These are phyloP conservation scores for Scheffersomyces titani DNA, from an alignment of 1,139 yeast species.

Conservation along the genomic window DNA sequence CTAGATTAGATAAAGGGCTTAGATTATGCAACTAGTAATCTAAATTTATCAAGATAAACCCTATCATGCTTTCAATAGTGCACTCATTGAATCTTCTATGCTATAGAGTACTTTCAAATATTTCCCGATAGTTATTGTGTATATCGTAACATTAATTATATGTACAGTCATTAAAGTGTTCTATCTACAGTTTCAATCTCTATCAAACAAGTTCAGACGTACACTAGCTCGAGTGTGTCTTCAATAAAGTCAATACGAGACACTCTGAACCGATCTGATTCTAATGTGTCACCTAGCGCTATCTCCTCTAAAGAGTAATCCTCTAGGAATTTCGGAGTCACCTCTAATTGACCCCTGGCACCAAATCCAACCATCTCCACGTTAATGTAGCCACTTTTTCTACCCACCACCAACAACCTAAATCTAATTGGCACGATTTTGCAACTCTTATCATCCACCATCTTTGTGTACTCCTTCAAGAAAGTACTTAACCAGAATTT, in stretches of 20 bases:
- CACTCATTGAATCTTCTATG: neutral
- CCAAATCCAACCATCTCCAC: slow-evolving; percentile 31
- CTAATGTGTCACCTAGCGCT: slow-evolving; percentile 25
- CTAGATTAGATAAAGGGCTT: too few relatives aligned
- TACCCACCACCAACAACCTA: slow-evolving; percentile 25
- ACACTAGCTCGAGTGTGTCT: slow-evolving; percentile 27
- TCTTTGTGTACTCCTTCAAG: slow-evolving; percentile 27
- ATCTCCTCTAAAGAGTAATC: slow-evolving; percentile 20
- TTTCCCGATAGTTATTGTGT: neutral
- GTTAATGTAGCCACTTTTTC: slow-evolving; percentile 21
- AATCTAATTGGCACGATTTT: slow-evolving; percentile 22
- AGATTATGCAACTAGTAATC: neutral
- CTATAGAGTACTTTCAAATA: neutral
- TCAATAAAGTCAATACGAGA: slow-evolving; percentile 35
- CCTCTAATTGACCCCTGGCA: slow-evolving; percentile 26
- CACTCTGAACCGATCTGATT: slow-evolving; percentile 19
- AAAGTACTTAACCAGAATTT: slow-evolving; percentile 45
- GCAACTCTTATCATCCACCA: slow-evolving; percentile 13
- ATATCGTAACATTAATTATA: neutral
- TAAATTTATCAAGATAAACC: too few relatives aligned
- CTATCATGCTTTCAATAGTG: too few relatives aligned
- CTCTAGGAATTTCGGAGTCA: slow-evolving; percentile 19
- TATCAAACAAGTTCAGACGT: slow-evolving; percentile 2
- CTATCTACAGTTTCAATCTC: slow-evolving; percentile 5
- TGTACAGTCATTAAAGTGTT: neutral